Conservation (phyloP, 208 protist genomes). For the Pavlovales sp. region DNA sequence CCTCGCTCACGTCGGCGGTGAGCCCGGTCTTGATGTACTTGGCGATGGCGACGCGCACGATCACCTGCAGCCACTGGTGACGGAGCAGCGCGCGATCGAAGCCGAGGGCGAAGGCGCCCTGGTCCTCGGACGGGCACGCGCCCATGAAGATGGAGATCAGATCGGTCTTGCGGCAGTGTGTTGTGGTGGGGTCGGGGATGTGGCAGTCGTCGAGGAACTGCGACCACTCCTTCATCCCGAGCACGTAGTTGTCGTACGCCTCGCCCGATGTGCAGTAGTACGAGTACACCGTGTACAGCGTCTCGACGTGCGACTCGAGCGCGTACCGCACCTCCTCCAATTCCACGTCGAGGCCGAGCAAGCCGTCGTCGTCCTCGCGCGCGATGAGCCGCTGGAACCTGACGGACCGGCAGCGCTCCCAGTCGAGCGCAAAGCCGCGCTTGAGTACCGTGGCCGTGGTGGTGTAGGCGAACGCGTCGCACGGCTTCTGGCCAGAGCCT, state of each 20-base stretch:
- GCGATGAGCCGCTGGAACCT: not conserved
- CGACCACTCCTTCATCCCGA: not conserved
- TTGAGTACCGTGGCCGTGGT: not conserved
- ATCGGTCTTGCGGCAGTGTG: not conserved
- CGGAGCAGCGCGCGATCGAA: slow-evolving; percentile 3
- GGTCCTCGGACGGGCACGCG: not conserved
- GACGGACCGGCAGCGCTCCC: not conserved
- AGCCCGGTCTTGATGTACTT: not conserved
- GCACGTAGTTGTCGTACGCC: not conserved
- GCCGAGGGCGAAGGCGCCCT: not conserved
- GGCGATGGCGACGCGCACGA: slow-evolving; percentile 2
- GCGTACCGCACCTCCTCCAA: not conserved
- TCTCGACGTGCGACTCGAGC: not conserved
- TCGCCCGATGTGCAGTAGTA: not conserved
- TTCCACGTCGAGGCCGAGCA: not conserved
- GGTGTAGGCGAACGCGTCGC: not conserved
- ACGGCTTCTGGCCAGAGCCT: no score
- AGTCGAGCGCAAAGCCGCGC: not conserved
- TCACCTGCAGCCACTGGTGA: not conserved
- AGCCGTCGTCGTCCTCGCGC: not conserved
- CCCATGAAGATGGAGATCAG: not conserved
- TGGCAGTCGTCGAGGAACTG: not conserved
- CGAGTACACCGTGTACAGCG: not conserved
- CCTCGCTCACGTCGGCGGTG: not conserved
- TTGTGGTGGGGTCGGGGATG: not conserved